Percentiles rank a stretch among this genome's conserved stretches.
phyloP scores from a whole-genome alignment of 1,284 basidiomycete species.

The Heliocybe sulcata region DNA sequence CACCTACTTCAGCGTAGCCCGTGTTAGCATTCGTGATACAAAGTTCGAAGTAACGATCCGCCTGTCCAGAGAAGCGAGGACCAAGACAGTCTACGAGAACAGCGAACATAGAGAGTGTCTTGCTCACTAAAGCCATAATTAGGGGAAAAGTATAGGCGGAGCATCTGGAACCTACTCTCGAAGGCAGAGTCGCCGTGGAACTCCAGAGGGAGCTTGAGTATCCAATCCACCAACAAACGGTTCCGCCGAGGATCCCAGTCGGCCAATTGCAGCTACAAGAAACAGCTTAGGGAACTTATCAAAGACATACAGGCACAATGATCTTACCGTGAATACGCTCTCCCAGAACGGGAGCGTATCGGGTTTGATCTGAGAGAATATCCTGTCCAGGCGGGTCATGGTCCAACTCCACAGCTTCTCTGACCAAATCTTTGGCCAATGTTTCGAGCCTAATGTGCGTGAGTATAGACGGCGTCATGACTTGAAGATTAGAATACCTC shows the following conservation, averaged over 20 bases:
- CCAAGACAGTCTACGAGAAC: slow-evolving; percentile 54
- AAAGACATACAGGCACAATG: background rate
- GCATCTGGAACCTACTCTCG: slow-evolving; percentile 39
- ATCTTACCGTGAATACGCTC: slow-evolving; percentile 48
- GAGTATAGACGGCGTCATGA: slow-evolving; percentile 1
- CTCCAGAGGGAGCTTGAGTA: slow-evolving; percentile 70
- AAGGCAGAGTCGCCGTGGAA: slow-evolving; percentile 78
- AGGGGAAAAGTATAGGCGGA: slow-evolving; percentile 7
- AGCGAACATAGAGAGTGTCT: slow-evolving; percentile 53
- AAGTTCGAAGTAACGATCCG: slow-evolving; percentile 61
- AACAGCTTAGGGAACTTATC: slow-evolving; percentile 8
- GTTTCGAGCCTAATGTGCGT: slow-evolving; percentile 67
- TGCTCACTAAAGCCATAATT: slow-evolving; percentile 45
- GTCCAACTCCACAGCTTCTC: slow-evolving; percentile 80
- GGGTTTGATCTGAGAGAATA: slow-evolving; percentile 78
- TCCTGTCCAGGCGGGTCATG: slow-evolving; percentile 55
- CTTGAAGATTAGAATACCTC: slow-evolving; percentile 33
- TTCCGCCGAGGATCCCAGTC: slow-evolving; percentile 85
- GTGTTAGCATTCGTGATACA: slow-evolving; percentile 76
- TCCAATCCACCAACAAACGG: slow-evolving; percentile 74
- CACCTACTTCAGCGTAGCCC: slow-evolving; percentile 73
- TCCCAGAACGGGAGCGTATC: slow-evolving; percentile 80
- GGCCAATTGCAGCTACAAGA: slow-evolving; percentile 51
- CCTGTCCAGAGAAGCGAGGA: slow-evolving; percentile 56
- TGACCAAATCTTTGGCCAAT: slow-evolving; percentile 71